Conservation (phyloP, 2,329 filamentous ascomycete genomes). For the Aspergillus calidoustus region DNA sequence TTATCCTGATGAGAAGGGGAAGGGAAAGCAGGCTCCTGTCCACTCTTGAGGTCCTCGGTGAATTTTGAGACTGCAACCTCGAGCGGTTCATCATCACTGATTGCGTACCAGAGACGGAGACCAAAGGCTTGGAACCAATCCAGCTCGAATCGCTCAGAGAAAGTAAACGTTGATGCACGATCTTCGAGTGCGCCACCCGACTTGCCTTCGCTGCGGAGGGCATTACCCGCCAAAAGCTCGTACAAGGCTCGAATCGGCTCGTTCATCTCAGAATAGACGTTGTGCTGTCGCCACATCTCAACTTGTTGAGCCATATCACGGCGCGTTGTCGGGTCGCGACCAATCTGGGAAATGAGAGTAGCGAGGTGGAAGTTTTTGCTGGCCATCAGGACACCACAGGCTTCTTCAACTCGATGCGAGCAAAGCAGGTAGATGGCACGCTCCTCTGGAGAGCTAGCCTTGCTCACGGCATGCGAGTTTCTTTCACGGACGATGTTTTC, state of each 20-base stretch:
- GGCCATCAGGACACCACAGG: conserved; percentile 77
- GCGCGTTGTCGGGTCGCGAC: conserved; percentile 69
- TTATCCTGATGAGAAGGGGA: conserved; percentile 72
- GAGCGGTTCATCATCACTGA: conserved; percentile 69
- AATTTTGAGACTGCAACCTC: conserved; percentile 75
- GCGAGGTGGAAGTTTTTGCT: conserved; percentile 82
- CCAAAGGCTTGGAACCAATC: conserved; percentile 96
- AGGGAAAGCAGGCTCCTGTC: conserved; percentile 71
- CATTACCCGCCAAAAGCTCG: conserved; percentile 84
- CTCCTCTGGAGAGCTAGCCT: conserved; percentile 72
- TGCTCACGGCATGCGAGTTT: conserved; percentile 70
- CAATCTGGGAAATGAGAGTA: conserved; percentile 81
- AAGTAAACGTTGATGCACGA: conserved; percentile 75
- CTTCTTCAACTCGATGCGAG: conserved; percentile 77
- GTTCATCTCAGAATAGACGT: conserved; percentile 84
- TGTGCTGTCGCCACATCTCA: conserved; percentile 79
- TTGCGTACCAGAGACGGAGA: conserved; percentile 86
- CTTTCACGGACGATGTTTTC: conserved; percentile 57
- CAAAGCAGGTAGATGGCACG: conserved; percentile 82
- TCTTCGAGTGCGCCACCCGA: conserved; percentile 75
- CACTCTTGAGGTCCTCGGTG: conserved; percentile 71
- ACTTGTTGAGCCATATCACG: conserved; percentile 80
- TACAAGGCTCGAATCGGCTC: conserved; percentile 85
- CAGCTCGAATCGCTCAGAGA: conserved; percentile 81
- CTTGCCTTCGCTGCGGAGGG: conserved; percentile 80